Conservation (phyloP, 140 eudicot genomes). For the Artemisia princeps region DNA sequence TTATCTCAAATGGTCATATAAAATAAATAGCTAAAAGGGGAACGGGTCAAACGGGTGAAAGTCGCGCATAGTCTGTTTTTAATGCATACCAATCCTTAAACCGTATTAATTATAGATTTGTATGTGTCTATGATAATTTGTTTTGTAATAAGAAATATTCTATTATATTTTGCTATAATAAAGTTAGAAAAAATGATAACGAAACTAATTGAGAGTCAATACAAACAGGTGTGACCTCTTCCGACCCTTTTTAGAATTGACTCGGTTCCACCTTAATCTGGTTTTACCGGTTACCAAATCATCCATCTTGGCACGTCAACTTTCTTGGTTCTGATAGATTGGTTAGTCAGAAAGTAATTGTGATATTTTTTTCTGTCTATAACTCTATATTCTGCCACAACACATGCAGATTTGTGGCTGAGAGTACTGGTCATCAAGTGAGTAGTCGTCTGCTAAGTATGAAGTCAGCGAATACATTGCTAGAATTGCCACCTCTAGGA, state of each 20-base stretch:
- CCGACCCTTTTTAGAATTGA: too few relatives aligned
- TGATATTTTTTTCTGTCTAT: background rate
- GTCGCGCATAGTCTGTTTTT: background rate
- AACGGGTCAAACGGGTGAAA: background rate
- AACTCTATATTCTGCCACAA: background rate
- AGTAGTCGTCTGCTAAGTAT: constrained; percentile 87
- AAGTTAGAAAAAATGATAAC: too few relatives aligned
- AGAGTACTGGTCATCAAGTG: constrained; percentile 86
- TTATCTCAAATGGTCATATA: background rate
- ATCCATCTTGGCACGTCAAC: background rate
- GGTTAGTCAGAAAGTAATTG: background rate
- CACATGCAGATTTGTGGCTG: constrained; percentile 76
- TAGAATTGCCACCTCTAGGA: constrained; percentile 65
- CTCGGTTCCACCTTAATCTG: background rate
- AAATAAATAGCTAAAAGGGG: background rate
- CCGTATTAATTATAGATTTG: background rate
- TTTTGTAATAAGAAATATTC: too few relatives aligned
- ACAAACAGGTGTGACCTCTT: too few relatives aligned
- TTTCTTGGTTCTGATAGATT: background rate
- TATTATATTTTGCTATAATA: too few relatives aligned
- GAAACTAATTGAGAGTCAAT: too few relatives aligned
- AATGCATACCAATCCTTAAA: background rate
- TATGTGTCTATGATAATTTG: too few relatives aligned
- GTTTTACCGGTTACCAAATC: background rate
- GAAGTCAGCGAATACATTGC: constrained; percentile 85